Conservation (phyloP, 164 flowering plant genomes). For the Protea cynaroides region DNA sequence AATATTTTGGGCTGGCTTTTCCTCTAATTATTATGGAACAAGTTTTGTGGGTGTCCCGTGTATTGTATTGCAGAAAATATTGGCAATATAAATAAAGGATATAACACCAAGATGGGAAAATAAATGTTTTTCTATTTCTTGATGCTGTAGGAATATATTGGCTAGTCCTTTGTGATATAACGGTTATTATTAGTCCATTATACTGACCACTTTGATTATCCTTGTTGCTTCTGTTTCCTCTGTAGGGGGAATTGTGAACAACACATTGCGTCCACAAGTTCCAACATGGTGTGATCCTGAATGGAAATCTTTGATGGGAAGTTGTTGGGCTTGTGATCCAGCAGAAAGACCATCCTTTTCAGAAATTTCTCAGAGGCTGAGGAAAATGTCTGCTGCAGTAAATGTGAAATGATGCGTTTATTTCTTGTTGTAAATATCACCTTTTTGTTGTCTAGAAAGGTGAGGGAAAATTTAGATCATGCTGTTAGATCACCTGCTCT, state of each 20-base stretch:
- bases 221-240: slow-evolving; percentile 4
- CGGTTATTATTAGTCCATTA: background rate
- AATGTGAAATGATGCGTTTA: slow-evolving; percentile 56
- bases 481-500: slow-evolving; percentile 16
- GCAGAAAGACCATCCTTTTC: slow-evolving; percentile 80
- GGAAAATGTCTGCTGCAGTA: slow-evolving; percentile 91
- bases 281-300: slow-evolving; percentile 99
- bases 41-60: too few species aligned
- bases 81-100: too few species aligned
- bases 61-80: too few species aligned
- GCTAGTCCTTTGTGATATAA: too few species aligned
- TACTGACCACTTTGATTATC: background rate
- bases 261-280: slow-evolving; percentile 77
- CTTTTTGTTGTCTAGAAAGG: slow-evolving; percentile 10
- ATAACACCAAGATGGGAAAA: too few species aligned
- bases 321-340: slow-evolving; percentile 91
- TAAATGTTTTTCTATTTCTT: too few species aligned
- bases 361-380: slow-evolving; percentile 78
- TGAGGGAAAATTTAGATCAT: slow-evolving; percentile 14
- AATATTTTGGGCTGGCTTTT: too few species aligned
- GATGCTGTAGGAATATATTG: too few species aligned
- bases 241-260: slow-evolving; percentile 92
- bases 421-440: slow-evolving; percentile 16
- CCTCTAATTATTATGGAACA: too few species aligned
- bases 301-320: slow-evolving; percentile 94